phyloP scores from a whole-genome alignment of 2,329 filamentous ascomycete genomes.

The Hortaea werneckii region DNA sequence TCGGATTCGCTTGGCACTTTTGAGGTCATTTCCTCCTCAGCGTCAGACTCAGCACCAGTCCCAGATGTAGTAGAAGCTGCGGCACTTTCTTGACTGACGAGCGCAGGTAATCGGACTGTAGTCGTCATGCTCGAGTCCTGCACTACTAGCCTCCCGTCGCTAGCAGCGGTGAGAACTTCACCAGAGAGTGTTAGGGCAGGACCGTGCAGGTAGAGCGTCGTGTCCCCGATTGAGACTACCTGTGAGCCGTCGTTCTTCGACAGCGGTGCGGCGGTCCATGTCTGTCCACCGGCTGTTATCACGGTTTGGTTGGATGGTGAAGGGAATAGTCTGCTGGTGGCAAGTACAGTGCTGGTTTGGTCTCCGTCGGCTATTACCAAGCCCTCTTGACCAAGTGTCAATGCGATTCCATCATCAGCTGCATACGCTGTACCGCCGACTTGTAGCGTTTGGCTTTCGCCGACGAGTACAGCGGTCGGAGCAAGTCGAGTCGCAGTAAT shows the following conservation, averaged over 20 bases:
- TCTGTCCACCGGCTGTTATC: background rate
- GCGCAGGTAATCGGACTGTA: background rate
- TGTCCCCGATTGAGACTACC: background rate
- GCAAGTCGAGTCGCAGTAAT: background rate
- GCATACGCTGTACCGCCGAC: background rate
- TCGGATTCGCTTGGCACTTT: no score
- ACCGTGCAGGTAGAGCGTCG: background rate
- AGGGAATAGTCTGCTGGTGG: background rate
- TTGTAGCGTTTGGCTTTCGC: background rate
- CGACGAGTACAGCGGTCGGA: background rate
- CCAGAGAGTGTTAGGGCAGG: background rate
- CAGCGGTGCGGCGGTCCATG: background rate
- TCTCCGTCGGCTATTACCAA: background rate
- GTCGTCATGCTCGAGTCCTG: background rate
- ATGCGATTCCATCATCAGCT: background rate
- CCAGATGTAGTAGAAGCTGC: slow-evolving; percentile 91
- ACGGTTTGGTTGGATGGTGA: background rate
- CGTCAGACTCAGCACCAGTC: slow-evolving; percentile 50
- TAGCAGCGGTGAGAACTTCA: background rate
- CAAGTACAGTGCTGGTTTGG: background rate
- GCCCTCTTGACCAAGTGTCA: background rate
- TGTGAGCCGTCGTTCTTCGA: background rate
- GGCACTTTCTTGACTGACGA: slow-evolving; percentile 55
- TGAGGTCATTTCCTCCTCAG: no score
- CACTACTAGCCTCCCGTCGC: background rate